Evolutionary conservation across 2,329 filamentous ascomycete species (phyloP), one percentile per base, ranked within the genome.

Genomic region (Pseudofabraea citricarpa): DNA sequence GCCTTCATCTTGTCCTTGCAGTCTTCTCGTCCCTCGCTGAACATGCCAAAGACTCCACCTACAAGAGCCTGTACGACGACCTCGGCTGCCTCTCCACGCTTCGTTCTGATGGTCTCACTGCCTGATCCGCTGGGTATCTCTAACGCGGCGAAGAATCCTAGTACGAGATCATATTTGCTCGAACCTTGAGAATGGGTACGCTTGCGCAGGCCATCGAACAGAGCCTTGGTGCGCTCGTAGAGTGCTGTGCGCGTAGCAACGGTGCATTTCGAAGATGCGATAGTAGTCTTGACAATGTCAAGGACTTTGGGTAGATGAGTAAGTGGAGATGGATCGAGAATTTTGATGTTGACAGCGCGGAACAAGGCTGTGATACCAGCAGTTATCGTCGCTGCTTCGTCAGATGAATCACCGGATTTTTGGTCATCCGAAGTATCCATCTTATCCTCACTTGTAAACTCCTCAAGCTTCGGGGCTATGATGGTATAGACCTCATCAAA

Each of bases 401-500:
- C 44, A 2, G 55, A 54, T 35, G 53, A 51, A 6, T 42, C 49
- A 8, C 46, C 43, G 16, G 40, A 49, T 16, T 59, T 56, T 5
- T 29, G 46, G 23, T 60, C 57, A 33, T 61, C 58, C 8, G 51
- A 46, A 3, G 54, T 60, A 37, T 89, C 85, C 84, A 89, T 89
- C 44, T 73, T 72, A 49, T 84, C 79, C 36, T 78, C 77, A 23
- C 74, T 73, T 6, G 62, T 64, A 4, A 76, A 54, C 21, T 81
- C 75, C 33, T 83, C 78, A 24, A 94, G 63, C 36, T 83, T 67
- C 1, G 79, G 75, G 21, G 67, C 69, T 10, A 87, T 78, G 40
- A 95, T 77, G 5, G 71, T 71, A 4, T 77, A 70, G 4, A 86
- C 81, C 20, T 87, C 79, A 4, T 74, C 67, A 54, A 86, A 79